phyloP scores from a whole-genome alignment of 352 stramenopile genomes.

The Globisporangium paddicum region DNA sequence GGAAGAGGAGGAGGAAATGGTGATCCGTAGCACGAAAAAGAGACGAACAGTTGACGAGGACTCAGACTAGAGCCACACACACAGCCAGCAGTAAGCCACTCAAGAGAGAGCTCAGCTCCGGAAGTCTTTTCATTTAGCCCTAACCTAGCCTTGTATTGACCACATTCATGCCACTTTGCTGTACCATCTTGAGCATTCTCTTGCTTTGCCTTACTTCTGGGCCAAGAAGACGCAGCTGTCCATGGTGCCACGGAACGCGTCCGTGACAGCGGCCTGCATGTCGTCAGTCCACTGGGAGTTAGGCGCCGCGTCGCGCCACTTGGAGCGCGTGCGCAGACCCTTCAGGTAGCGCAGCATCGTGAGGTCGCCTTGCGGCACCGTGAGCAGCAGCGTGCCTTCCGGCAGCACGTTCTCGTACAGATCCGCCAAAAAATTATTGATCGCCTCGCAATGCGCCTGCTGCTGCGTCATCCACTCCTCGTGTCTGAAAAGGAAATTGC shows the following conservation, averaged over 20 bases:
- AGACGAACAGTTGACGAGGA: conserved; percentile 81
- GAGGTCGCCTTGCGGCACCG: conserved; percentile 69
- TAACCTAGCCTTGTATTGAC: not conserved
- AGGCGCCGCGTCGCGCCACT: conserved; percentile 58
- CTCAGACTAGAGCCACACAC: conserved; percentile 41
- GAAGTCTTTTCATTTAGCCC: not conserved
- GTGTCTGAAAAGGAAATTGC: conserved; percentile 61
- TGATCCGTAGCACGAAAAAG: conserved; percentile 73
- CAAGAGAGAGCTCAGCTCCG: not conserved
- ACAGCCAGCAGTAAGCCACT: not conserved
- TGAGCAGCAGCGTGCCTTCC: conserved; percentile 51
- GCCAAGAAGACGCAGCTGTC: conserved; percentile 75
- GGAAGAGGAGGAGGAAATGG: conserved; percentile 72
- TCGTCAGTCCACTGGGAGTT: conserved; percentile 34
- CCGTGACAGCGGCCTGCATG: conserved; percentile 57
- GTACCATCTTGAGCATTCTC: too few species aligned
- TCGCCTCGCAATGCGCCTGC: conserved; percentile 32
- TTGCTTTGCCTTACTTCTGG: conserved; percentile 32
- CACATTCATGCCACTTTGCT: not conserved
- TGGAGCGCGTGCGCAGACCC: conserved; percentile 61
- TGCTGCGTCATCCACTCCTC: conserved; percentile 67
- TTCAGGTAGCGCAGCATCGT: conserved; percentile 70
- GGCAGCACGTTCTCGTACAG: conserved; percentile 37
- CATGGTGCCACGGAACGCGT: conserved; percentile 64
- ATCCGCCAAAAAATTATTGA: conserved; percentile 46